Evolutionary conservation across 2,329 filamentous ascomycete species (phyloP).

Genomic region (Trichophyton schoenleinii): DNA sequence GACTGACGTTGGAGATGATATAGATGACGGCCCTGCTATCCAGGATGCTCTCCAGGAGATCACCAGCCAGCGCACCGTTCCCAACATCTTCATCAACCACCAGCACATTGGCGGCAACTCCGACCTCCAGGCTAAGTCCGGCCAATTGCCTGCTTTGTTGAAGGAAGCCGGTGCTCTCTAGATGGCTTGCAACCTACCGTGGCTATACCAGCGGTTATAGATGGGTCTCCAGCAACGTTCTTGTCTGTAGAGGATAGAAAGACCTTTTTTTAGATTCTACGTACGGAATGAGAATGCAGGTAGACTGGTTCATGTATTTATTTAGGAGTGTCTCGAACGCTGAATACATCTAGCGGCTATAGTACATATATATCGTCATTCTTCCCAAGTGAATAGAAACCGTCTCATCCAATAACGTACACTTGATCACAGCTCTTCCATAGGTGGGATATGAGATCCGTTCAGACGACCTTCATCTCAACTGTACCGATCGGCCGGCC

Average conservation of each 20-base stretch:
- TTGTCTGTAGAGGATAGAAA: background rate
- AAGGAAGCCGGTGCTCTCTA: slow-evolving; percentile 49
- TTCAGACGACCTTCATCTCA: slow-evolving; percentile 53
- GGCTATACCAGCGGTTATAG: background rate
- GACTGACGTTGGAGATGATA: background rate
- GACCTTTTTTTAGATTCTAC: too few relatives aligned
- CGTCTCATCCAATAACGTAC: background rate
- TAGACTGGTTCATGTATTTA: background rate
- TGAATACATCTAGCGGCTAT: background rate
- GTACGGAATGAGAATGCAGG: background rate
- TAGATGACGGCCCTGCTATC: slow-evolving; percentile 70
- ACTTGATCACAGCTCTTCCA: background rate
- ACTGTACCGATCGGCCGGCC: slow-evolving; percentile 79
- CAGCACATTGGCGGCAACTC: slow-evolving; percentile 96
- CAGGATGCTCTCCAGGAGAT: slow-evolving; percentile 73
- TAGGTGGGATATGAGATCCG: too few relatives aligned
- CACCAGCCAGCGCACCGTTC: slow-evolving; percentile 74
- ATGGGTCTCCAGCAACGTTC: background rate
- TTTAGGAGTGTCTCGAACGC: background rate
- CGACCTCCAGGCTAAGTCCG: slow-evolving; percentile 58
- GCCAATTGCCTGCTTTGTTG: slow-evolving; percentile 52
- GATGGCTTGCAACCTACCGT: slow-evolving; percentile 21
- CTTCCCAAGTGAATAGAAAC: background rate
- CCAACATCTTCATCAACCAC: slow-evolving; percentile 85
- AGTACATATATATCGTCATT: background rate